Conservation (phyloP, 768 basidiomycete genomes). For the Lanmaoa rubissima region DNA sequence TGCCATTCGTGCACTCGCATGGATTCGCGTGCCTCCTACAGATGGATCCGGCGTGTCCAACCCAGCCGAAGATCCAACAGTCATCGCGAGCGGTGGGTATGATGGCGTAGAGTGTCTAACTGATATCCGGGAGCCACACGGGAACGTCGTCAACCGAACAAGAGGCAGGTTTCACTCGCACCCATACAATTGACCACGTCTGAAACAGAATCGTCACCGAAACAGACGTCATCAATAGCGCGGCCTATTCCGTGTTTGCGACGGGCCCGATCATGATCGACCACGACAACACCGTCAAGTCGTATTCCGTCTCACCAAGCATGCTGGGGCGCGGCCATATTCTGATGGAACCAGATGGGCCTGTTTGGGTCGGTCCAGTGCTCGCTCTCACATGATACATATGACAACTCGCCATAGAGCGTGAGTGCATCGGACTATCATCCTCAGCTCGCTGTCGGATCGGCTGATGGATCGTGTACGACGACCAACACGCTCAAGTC, state of each 20-base stretch:
- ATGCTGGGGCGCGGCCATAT: conserved; percentile 74
- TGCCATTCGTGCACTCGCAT: conserved; percentile 67
- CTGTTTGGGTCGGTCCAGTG: conserved; percentile 72
- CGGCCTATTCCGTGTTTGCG: conserved; percentile 64
- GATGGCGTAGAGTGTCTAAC: conserved; percentile 76
- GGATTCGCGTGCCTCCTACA: conserved; percentile 67
- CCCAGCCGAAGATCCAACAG: conserved; percentile 58
- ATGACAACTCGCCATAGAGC: conserved; percentile 43
- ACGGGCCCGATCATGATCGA: conserved; percentile 78
- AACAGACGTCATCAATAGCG: conserved; percentile 67
- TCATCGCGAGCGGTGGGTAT: conserved; percentile 75
- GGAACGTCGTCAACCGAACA: conserved; percentile 72
- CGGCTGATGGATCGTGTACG: conserved; percentile 77
- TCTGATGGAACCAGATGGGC: conserved; percentile 71
- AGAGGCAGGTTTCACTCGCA: conserved; percentile 47
- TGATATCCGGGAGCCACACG: conserved; percentile 70
- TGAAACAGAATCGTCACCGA: neutral
- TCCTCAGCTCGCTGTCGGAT: conserved; percentile 77
- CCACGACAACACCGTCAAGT: conserved; percentile 78
- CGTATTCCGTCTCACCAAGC: conserved; percentile 65
- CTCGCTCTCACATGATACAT: neutral
- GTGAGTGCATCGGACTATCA: conserved; percentile 81
- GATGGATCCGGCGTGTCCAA: conserved; percentile 45
- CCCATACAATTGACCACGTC: neutral
- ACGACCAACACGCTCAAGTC: conserved; percentile 72